Percentiles rank a stretch among this genome's conserved stretches.
These are phyloP conservation scores for Misopates orontium DNA, from an alignment of 257 asterid genomes.

Conservation along the genomic window DNA sequence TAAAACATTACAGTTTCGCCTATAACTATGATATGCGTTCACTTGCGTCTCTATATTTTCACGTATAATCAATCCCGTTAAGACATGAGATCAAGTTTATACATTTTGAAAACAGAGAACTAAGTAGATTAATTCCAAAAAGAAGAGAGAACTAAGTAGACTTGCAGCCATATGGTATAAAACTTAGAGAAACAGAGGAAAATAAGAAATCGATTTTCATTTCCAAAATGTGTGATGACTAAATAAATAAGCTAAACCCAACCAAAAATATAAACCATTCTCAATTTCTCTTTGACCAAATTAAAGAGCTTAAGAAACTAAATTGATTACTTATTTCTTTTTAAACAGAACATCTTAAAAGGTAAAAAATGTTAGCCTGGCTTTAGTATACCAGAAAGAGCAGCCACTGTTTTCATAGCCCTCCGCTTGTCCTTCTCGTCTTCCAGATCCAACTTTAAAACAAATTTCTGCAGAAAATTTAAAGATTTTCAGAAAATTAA, in stretches of 20 bases:
- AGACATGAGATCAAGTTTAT: neutral
- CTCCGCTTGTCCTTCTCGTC: constrained; percentile 53
- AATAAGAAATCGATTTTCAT: neutral
- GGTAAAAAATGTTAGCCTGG: neutral
- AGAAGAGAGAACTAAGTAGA: no score
- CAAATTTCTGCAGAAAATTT: constrained; percentile 41
- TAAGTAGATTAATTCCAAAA: no score
- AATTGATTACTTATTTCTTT: neutral
- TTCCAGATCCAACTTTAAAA: constrained; percentile 55
- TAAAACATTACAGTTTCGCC: neutral
- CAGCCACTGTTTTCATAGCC: constrained; percentile 62
- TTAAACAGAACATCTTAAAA: neutral
- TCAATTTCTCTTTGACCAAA: neutral
- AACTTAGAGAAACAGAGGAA: neutral
- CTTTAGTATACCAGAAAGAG: constrained; percentile 50
- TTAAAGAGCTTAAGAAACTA: neutral
- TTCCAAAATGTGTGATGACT: neutral
- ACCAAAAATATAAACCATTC: neutral
- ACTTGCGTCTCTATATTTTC: neutral
- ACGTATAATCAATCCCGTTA: neutral
- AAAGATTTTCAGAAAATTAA: neutral
- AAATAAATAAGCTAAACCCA: neutral
- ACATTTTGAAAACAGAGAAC: constrained; percentile 12
- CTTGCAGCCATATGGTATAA: neutral
- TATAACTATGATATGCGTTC: no score